Conservation (phyloP, 1,139 yeast species). For the Kluyveromyces sp. region DNA sequence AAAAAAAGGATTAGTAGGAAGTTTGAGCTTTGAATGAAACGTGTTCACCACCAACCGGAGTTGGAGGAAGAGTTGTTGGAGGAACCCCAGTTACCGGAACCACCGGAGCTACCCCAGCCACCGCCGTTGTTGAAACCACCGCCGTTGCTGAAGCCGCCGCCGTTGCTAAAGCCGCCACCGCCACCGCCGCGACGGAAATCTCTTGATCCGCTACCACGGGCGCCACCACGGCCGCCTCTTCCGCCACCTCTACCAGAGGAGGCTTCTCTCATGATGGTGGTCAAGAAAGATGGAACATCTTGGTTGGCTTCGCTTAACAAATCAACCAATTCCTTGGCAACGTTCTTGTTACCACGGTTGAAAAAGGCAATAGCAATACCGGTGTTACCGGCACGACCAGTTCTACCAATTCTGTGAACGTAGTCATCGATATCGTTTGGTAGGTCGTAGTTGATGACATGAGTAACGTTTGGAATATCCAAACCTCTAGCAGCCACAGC, state of each 20-base stretch:
- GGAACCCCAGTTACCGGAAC: constrained; percentile 22
- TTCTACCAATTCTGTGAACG: constrained; percentile 99
- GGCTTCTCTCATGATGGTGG: constrained; percentile 72
- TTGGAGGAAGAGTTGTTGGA: constrained; percentile 13
- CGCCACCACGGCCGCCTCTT: constrained; percentile 44
- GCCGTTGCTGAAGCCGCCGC: constrained; percentile 32
- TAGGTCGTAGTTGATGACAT: constrained; percentile 92
- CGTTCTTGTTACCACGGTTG: constrained; percentile 89
- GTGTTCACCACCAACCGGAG: constrained; percentile 16
- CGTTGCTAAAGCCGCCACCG: constrained; percentile 31
- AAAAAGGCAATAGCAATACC: constrained; percentile 98
- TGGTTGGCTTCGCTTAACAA: constrained; percentile 93
- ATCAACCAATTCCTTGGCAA: constrained; percentile 82
- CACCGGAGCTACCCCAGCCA: constrained; percentile 22
- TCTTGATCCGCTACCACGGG: constrained; percentile 37
- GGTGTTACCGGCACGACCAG: constrained; percentile 99
- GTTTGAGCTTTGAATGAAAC: constrained; percentile 4
- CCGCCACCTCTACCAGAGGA: constrained; percentile 56
- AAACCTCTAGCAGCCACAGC: constrained; percentile 97
- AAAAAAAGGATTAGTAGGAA: constrained; percentile 3
- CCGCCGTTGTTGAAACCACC: constrained; percentile 27
- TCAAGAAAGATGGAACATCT: constrained; percentile 87
- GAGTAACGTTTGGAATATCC: constrained; percentile 97
- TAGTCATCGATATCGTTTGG: constrained; percentile 97
- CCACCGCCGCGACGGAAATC: constrained; percentile 49